phyloP scores from a whole-genome alignment of 1,284 basidiomycete genomes.

The Austroboletus olivaceoglutinosus region DNA sequence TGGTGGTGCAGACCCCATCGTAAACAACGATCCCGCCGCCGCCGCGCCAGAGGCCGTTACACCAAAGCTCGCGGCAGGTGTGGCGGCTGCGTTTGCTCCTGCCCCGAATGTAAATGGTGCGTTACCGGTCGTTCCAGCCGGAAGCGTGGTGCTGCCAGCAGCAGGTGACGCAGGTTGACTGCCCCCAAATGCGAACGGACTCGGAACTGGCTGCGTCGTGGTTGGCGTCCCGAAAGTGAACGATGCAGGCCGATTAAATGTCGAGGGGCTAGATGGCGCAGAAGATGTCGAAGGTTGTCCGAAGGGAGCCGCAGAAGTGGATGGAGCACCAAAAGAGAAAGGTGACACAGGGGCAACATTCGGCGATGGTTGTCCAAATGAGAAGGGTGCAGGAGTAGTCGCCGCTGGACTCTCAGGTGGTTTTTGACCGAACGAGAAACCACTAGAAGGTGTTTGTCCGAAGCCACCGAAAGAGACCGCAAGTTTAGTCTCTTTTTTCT shows the following conservation, averaged over 20 bases:
- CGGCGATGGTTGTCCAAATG: constrained; percentile 42
- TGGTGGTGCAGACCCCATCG: constrained; percentile 52
- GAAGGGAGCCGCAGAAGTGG: constrained; percentile 43
- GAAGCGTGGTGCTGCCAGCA: constrained; percentile 33
- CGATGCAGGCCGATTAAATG: constrained; percentile 35
- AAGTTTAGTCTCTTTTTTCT: constrained; percentile 32
- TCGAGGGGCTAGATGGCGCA: constrained; percentile 55
- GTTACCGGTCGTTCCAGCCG: constrained; percentile 41
- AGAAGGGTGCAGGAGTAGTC: constrained; percentile 41
- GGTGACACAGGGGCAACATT: constrained; percentile 36
- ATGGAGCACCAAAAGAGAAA: constrained; percentile 46
- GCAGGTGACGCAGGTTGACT: constrained; percentile 62
- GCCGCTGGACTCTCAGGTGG: constrained; percentile 35
- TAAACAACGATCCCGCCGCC: constrained; percentile 47
- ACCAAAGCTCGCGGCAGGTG: constrained; percentile 42
- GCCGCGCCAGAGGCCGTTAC: constrained; percentile 36
- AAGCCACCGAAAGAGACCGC: constrained; percentile 30
- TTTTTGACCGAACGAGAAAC: constrained; percentile 37
- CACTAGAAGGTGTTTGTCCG: constrained; percentile 27
- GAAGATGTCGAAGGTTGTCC: constrained; percentile 41
- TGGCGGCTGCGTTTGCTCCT: constrained; percentile 28
- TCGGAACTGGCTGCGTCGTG: constrained; percentile 25
- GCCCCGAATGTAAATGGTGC: constrained; percentile 38
- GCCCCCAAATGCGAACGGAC: constrained; percentile 33
- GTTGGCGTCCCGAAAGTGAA: constrained; percentile 41